Base-by-base conservation (phyloP, 1,284 basidiomycete species). In the Athelia sp. region DNA sequence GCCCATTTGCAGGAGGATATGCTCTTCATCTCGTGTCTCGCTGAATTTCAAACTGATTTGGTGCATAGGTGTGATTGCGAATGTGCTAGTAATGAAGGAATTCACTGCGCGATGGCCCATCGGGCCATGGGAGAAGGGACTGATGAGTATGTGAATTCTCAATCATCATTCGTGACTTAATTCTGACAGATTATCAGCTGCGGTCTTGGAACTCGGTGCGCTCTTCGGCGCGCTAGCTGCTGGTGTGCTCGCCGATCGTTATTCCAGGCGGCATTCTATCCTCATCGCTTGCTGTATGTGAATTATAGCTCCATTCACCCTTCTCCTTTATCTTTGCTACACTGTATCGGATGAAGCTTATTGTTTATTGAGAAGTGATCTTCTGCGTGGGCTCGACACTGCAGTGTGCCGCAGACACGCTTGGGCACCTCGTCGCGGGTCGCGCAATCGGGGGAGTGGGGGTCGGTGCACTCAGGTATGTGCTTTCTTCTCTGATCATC, bases 11-110 rank as follows among this genome's bases (percentile, higher is more conserved):
- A 3, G n/a, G 14, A 19, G 15, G 13, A 43, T 24, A 23, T 18
- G 36, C 24, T 18, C 32, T 46, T 38, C 43, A 46, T 35, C 44
- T 29, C 18, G 44, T 24, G 38, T 15, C 4, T 14, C n/a, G 11
- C 34, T n/a, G 24, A 4, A 22, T 11, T 4, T 34, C 17, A 4
- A 21, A 32, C 19, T 26, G n/a, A 47, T 73, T 71, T 52, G 71
- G 71, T 59, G 69, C 75, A 13, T 6, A 56, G 73, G 70, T 32
- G 68, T 69, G 23, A 87, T 90, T 55, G 84, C 88, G 2, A 90
- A 90, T 62, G 81, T 92, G 8, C 74, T 92, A 14, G 85, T 89
- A n/a, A 92, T 91, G 88, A 69, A 72, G 45, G 82, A 87, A 54
- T 91, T 92, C 56, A 55, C 76, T 26, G 56, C 64, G 46, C 73